Evolutionary conservation across 1,284 basidiomycete species (phyloP), one percentile per base, ranked within the genome.

Genomic region (Xanthoconium separans): DNA sequence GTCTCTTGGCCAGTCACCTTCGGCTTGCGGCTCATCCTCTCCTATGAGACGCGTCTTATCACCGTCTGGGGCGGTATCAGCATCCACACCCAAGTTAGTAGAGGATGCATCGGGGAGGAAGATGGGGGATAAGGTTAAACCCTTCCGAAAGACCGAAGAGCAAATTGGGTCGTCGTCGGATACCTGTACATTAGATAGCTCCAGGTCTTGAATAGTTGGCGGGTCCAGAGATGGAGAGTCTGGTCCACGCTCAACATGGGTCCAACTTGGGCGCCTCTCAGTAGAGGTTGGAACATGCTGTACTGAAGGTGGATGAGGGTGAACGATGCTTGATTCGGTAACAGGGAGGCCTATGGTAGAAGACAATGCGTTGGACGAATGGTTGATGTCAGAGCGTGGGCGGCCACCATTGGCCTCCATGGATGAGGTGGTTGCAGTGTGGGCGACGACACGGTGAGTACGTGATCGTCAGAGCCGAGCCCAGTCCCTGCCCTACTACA

Each of bases 201-300:
- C 56, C 42, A 62, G 44, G 51, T 62, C 49, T 44, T 59, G 27
- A 27, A 27, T 27, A 7, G 27, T 27, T 27, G 6, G 6, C 6
- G 27, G 7, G 27, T 27, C 6, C 27, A 27, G 27, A 27, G 27
- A 48, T 41, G 61, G 59, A 56, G 68, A 27, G 51, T 73, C 79
- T 61, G 74, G 74, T 51, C 71, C 73, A 42, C 61, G 58, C 56
- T 79, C 76, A 50, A 72, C 61, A 47, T 75, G 73, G 30, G 79
- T 78, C 82, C 85, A 82, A 63, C 83, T 86, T 6, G 74, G 70
- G 54, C 84, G 74, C 51, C 82, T 72, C 53, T 83, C 76, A 44
- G 83, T 62, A 58, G 76, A 70, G 27, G 68, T 67, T 48, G 27
- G 47, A 36, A 61, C 58, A 42, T 43, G 73, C 27, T 80, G 73